Conservation (phyloP, 164 flowering plant species). For the Malania oleifera region DNA sequence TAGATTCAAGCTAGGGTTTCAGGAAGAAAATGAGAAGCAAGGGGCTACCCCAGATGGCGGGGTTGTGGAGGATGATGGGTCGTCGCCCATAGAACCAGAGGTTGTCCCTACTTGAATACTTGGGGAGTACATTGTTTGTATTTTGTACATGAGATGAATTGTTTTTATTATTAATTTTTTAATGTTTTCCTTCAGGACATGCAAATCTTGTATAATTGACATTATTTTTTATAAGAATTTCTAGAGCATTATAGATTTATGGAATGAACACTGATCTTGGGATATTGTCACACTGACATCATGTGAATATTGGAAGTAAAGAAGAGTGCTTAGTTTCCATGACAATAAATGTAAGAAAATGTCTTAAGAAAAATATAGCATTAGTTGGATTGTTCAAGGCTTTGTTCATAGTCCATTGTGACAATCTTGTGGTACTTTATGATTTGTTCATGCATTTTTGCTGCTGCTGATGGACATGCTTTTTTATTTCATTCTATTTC, state of each 20-base stretch:
- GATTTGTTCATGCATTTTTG: no score
- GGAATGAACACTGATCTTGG: no score
- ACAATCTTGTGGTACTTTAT: no score
- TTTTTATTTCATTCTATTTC: not conserved
- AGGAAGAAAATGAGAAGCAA: constrained; percentile 45
- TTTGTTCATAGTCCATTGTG: no score
- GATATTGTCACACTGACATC: no score
- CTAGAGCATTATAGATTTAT: no score
- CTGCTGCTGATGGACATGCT: no score
- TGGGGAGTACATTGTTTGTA: not conserved
- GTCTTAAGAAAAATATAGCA: no score
- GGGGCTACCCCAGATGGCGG: constrained; percentile 14
- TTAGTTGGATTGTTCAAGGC: no score
- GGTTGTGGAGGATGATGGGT: constrained; percentile 37
- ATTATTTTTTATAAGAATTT: not conserved
- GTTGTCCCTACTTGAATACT: constrained; percentile 47
- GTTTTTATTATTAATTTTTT: constrained; percentile 3
- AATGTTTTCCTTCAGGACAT: not conserved
- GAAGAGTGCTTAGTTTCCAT: no score
- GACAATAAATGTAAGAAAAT: no score
- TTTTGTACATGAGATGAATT: constrained; percentile 28
- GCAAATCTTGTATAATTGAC: not conserved
- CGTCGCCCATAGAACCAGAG: constrained; percentile 45
- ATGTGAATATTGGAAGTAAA: no score
- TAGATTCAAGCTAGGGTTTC: constrained; percentile 63